Conservation (phyloP, 306 rosid species). For the Parietaria judaica region DNA sequence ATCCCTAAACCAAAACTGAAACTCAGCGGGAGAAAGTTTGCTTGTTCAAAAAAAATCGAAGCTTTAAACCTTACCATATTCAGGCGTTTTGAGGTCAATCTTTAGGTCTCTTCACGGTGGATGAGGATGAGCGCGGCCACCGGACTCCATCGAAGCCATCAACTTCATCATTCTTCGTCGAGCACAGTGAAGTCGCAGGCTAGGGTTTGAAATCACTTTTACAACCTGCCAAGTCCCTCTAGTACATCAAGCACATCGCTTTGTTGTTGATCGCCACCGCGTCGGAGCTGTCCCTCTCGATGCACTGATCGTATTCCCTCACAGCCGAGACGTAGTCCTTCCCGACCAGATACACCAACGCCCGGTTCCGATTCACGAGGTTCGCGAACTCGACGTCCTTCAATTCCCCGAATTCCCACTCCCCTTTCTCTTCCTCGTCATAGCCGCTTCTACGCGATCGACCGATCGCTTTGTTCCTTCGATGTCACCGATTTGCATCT, state of each 20-base stretch:
- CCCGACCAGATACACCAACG: conserved; percentile 70
- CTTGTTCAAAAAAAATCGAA: too few species aligned
- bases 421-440: conserved; percentile 28
- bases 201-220: too few species aligned
- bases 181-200: too few species aligned
- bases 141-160: too few species aligned
- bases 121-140: too few species aligned
- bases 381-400: conserved; percentile 48
- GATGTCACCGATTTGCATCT: conserved; percentile 74
- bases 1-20: too few species aligned
- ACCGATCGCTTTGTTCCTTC: conserved; percentile 74
- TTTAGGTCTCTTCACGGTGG: too few species aligned
- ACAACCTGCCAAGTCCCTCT: conserved; percentile 82
- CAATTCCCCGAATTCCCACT: conserved; percentile 42
- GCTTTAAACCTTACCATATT: too few species aligned
- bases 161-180: too few species aligned
- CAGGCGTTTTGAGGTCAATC: too few species aligned
- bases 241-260: conserved; percentile 86
- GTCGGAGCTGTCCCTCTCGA: conserved; percentile 65
- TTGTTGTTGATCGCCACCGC: conserved; percentile 72
- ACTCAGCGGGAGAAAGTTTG: too few species aligned
- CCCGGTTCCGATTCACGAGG: conserved; percentile 70
- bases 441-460: conserved; percentile 38
- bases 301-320: conserved; percentile 84
- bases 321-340: conserved; percentile 91